These are phyloP conservation scores for Leishmania aethiopica DNA, from an alignment of 208 protist genomes.

Conservation along the genomic window DNA sequence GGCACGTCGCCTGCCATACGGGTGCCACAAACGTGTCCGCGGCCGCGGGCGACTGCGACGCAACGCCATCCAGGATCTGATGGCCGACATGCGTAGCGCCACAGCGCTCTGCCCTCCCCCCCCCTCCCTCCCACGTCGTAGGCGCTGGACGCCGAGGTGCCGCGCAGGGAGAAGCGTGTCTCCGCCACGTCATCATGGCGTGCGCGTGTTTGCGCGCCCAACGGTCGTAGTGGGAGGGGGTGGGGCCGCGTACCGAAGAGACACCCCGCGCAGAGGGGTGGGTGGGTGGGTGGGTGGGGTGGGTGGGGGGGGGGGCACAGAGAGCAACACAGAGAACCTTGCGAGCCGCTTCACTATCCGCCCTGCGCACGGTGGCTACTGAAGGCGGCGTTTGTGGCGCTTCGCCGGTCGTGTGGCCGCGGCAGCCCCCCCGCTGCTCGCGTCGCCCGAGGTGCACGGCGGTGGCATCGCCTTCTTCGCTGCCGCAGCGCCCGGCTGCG, in stretches of 20 bases:
- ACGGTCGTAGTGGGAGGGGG: neutral
- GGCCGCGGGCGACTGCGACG: too few species aligned
- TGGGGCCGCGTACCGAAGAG: too few species aligned
- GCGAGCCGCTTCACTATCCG: neutral
- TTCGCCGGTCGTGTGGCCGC: slow-evolving; percentile 16
- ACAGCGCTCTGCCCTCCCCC: too few species aligned
- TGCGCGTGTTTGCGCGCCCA: neutral
- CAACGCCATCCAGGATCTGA: too few species aligned
- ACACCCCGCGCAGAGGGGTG: too few species aligned
- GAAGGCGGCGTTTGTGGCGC: slow-evolving; percentile 84
- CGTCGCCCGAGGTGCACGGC: neutral
- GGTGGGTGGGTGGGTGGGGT: neutral
- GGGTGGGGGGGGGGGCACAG: neutral
- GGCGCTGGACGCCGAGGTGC: too few species aligned
- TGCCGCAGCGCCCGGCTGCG: slow-evolving; percentile 8
- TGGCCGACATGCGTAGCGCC: too few species aligned
- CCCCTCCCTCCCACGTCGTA: too few species aligned
- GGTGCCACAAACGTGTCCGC: too few species aligned
- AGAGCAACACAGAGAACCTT: neutral
- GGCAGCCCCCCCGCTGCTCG: neutral
- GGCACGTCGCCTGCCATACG: too few species aligned
- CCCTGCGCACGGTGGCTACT: slow-evolving; percentile 29
- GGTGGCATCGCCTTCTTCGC: neutral
- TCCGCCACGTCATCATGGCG: neutral
- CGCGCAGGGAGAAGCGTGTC: neutral